Conservation (phyloP, 2,329 filamentous ascomycete species). For the Ascosphaera apis region DNA sequence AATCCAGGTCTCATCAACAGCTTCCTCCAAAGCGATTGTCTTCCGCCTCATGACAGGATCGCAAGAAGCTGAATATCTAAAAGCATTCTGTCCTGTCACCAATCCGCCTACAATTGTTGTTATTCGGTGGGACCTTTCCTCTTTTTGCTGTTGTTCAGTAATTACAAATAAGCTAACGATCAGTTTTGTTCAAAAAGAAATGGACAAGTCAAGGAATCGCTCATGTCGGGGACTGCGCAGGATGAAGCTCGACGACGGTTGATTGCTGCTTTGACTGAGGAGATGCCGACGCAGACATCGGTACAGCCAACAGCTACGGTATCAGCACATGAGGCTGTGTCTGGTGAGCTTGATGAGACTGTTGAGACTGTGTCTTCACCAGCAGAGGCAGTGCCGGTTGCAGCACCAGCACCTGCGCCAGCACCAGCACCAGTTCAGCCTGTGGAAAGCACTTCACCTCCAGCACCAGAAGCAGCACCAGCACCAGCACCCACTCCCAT, state of each 20-base stretch:
- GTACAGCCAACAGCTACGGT: no score
- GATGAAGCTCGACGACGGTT: conserved; percentile 43
- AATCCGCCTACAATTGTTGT: conserved; percentile 58
- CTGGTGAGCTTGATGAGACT: neutral
- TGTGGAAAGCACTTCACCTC: conserved; percentile 1
- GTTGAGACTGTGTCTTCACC: conserved; percentile 1
- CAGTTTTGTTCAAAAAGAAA: conserved; percentile 27
- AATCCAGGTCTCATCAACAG: conserved; percentile 30
- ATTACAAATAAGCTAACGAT: neutral
- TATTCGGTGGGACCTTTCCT: no score
- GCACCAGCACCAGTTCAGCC: neutral
- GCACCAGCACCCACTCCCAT: conserved; percentile 3
- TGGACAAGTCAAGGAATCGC: conserved; percentile 54
- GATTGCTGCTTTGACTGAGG: conserved; percentile 17
- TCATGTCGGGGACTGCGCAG: conserved; percentile 39
- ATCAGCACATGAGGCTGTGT: no score
- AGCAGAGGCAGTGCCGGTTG: no score
- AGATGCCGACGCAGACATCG: conserved; percentile 1
- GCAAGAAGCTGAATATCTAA: conserved; percentile 58
- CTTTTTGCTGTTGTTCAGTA: no score
- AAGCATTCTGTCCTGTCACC: conserved; percentile 60
- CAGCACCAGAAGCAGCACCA: conserved; percentile 1
- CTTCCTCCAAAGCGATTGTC: conserved; percentile 41
- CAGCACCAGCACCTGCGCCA: conserved; percentile 1
- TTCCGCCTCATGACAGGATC: conserved; percentile 50